Conservation (phyloP, 2,329 filamentous ascomycete species). For the Clarireedia sp. region DNA sequence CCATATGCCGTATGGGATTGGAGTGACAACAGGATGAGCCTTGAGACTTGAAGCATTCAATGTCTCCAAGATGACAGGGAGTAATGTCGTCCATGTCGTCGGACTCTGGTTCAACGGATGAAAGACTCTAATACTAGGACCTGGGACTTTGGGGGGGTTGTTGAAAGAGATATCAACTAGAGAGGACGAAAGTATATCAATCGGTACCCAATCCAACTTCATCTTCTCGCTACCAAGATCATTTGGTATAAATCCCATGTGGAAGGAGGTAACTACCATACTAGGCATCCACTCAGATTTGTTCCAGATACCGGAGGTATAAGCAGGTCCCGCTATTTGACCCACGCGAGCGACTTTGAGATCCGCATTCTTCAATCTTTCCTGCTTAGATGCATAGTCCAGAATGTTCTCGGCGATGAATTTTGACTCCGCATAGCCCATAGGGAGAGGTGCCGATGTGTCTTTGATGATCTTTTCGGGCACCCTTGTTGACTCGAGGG, state of each 20-base stretch:
- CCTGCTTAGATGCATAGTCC: conserved; percentile 29
- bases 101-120: not conserved
- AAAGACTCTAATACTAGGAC: not conserved
- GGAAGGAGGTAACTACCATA: not conserved
- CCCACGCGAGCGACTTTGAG: conserved; percentile 37
- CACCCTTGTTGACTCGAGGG: conserved; percentile 13
- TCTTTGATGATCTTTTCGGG: not conserved
- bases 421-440: conserved; percentile 25
- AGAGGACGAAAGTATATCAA: not conserved
- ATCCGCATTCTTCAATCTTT: conserved; percentile 30
- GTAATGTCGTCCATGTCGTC: not conserved
- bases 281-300: not conserved
- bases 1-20: not conserved
- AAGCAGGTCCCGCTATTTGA: conserved; percentile 35
- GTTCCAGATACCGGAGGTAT: not conserved
- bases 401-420: conserved; percentile 33
- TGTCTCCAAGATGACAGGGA: not conserved
- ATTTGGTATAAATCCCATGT: not conserved
- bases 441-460: conserved; percentile 9
- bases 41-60: not conserved
- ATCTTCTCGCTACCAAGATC: not conserved
- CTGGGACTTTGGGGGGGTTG: not conserved
- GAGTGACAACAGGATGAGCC: not conserved
- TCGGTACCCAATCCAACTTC: not conserved
- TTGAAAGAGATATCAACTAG: not conserved